Base-by-base conservation (phyloP, 1,284 basidiomycete species). In the Tranzscheliella williamsii region DNA sequence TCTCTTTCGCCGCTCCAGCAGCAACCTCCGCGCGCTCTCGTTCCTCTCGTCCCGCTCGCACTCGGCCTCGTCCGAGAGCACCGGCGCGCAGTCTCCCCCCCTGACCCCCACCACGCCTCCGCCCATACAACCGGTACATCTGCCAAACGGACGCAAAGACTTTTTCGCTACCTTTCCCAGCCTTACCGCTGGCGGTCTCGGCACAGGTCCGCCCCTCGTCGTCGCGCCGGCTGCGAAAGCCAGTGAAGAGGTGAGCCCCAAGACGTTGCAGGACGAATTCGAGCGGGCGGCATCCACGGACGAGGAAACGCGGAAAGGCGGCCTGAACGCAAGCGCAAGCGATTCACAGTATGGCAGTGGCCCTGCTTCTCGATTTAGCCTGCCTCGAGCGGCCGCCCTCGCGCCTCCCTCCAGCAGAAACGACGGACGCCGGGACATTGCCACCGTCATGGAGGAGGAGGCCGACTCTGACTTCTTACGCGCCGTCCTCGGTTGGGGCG, bases 401-500 rank as follows among this genome's bases (percentile, higher is more conserved):
- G 31, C 40, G 9, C 17, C 40, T 3, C 18, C 18, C 1, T 46
- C 46, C 33, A 29, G 30, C 37, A 55, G 35, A 21, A 32, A 18
- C 13, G 12, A 27, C 16, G n/a, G 38, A 5, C 24, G 46, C 5
- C 38, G 51, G 24, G 51, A 51, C 8, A 47, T 54, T 6, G 42
- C 46, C 4, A 45, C 57, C 4, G 48, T 55, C 24, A 51, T 62
- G 18, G 52, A 55, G 18, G 58, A 62, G 30, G 64, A 63, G n/a
- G 49, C 27, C 12, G 60, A 67, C 42, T 58, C 63, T 2, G 67
- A 69, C 33, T 67, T 69, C 29, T 27, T 69, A 13, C 58, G 60
- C 5, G 67, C 67, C 23, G 67, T 69, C 13, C 51, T 69, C 37
- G 56, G 60, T 51, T 62, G 57, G 44, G 58, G 62, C 24, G 53